Percentiles rank a stretch among this genome's conserved stretches.
Evolutionary conservation across 352 stramenopile genomes (phyloP).

Genomic region (Globisporangium abappressorium): DNA sequence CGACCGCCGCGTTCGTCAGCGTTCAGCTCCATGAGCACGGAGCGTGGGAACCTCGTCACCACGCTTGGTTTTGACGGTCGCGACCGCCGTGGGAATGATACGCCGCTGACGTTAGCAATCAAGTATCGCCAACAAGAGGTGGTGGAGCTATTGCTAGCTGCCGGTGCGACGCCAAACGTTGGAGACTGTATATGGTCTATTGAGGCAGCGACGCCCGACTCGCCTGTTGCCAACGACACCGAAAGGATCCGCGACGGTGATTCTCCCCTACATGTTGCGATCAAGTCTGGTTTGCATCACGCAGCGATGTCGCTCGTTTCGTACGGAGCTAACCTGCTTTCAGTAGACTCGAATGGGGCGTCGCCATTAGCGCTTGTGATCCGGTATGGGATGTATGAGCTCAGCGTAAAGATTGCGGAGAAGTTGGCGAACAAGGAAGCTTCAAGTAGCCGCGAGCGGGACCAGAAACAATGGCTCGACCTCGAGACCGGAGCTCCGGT

Average conservation of each 20-base stretch:
- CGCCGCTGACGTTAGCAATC: slow-evolving; percentile 54
- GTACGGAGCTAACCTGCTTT: slow-evolving; percentile 40
- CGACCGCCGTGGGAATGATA: slow-evolving; percentile 47
- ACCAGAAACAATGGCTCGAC: slow-evolving; percentile 41
- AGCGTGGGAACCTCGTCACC: slow-evolving; percentile 22
- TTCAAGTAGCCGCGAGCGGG: background rate
- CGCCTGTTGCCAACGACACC: background rate
- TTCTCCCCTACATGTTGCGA: slow-evolving; percentile 51
- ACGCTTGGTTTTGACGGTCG: slow-evolving; percentile 27
- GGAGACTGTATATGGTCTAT: slow-evolving; percentile 24
- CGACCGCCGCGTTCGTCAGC: slow-evolving; percentile 19
- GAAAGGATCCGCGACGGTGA: slow-evolving; percentile 29
- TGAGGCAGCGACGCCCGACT: background rate
- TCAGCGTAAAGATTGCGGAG: slow-evolving; percentile 27
- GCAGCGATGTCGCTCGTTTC: slow-evolving; percentile 44
- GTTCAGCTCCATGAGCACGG: slow-evolving; percentile 18
- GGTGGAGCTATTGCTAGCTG: slow-evolving; percentile 38
- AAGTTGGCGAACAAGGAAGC: slow-evolving; percentile 1
- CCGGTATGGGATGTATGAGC: slow-evolving; percentile 56
- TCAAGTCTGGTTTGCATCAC: slow-evolving; percentile 47
- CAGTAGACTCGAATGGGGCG: slow-evolving; percentile 34
- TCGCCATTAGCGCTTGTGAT: slow-evolving; percentile 50
- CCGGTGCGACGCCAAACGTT: slow-evolving; percentile 31
- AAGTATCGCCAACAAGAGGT: slow-evolving; percentile 54
- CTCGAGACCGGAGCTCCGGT: slow-evolving; percentile 42